Evolutionary conservation across 345 rosid genomes (phyloP).

Genomic region (Acer campestre): DNA sequence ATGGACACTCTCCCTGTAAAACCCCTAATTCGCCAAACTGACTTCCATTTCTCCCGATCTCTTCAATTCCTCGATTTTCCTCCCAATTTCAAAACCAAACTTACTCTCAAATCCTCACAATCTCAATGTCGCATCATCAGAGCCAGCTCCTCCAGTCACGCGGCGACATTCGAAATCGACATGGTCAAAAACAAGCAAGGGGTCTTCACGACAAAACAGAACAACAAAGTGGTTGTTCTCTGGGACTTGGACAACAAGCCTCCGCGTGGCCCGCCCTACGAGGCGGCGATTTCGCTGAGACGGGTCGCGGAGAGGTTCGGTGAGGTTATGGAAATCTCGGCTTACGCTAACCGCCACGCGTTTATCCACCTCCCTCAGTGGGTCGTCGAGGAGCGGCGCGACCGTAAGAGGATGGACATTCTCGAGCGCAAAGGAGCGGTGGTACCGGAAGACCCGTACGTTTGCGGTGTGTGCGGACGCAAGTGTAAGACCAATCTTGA

Average conservation of each 20-base stretch:
- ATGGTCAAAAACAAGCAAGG: conserved; percentile 84
- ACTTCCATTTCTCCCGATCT: conserved; percentile 35
- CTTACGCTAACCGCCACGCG: conserved; percentile 93
- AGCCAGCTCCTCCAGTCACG: conserved; percentile 25
- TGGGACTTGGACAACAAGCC: conserved; percentile 99
- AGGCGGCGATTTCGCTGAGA: conserved; percentile 67
- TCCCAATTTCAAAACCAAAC: conserved; percentile 12
- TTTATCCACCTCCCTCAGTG: conserved; percentile 80
- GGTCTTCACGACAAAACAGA: conserved; percentile 57
- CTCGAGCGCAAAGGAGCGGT: conserved; percentile 63
- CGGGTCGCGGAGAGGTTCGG: conserved; percentile 67
- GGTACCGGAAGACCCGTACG: conserved; percentile 43
- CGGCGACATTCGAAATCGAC: conserved; percentile 64
- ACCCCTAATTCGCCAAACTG: conserved; percentile 26
- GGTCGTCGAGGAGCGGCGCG: conserved; percentile 70
- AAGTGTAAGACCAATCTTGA: conserved; percentile 81
- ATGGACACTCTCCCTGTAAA: conserved; percentile 28
- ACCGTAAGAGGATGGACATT: conserved; percentile 56
- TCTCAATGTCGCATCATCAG: conserved; percentile 23
- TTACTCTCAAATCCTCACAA: conserved; percentile 10
- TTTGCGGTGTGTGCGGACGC: conserved; percentile 82
- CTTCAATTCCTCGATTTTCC: conserved; percentile 9
- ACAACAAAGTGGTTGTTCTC: conserved; percentile 72
- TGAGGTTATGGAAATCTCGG: conserved; percentile 69
- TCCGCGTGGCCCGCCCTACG: conserved; percentile 79